Evolutionary conservation across 2,329 filamentous ascomycete genomes (phyloP).

Genomic region (Podosphaera aphanis): DNA sequence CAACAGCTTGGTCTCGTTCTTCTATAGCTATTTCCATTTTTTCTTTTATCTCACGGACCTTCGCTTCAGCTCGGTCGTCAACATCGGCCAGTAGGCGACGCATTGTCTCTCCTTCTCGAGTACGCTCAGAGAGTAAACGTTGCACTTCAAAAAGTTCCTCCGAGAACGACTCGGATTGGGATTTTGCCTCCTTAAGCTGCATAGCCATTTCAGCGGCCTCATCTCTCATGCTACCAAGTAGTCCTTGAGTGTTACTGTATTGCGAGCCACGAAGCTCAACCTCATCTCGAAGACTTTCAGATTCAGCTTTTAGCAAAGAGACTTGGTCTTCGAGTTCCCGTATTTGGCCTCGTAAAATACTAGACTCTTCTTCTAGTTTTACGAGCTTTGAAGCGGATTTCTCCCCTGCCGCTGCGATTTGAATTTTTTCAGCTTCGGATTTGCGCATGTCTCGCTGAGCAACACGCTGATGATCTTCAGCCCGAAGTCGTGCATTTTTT

Average conservation of each 20-base stretch:
- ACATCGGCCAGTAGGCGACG: conserved; percentile 67
- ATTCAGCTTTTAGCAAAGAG: conserved; percentile 42
- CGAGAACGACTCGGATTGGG: conserved; percentile 64
- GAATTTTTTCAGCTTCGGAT: conserved; percentile 56
- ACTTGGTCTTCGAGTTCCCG: conserved; percentile 52
- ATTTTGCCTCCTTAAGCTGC: conserved; percentile 74
- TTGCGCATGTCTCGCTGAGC: conserved; percentile 56
- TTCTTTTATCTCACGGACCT: conserved; percentile 70
- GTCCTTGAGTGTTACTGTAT: conserved; percentile 60
- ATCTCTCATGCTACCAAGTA: conserved; percentile 82
- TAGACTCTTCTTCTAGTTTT: conserved; percentile 48
- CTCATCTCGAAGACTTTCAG: conserved; percentile 49
- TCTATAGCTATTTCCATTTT: conserved; percentile 79
- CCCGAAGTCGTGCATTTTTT: conserved; percentile 41
- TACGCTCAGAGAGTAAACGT: conserved; percentile 64
- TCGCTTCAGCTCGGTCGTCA: conserved; percentile 57
- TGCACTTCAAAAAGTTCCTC: conserved; percentile 83
- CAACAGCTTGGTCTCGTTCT: conserved; percentile 77
- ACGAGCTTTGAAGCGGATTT: conserved; percentile 46
- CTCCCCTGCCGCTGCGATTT: conserved; percentile 50
- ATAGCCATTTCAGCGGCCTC: conserved; percentile 70
- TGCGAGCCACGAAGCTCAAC: conserved; percentile 65
- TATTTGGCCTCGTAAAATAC: conserved; percentile 36
- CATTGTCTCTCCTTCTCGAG: conserved; percentile 87
- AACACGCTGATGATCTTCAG: conserved; percentile 58